Conservation (phyloP, 2,329 filamentous ascomycete species). For the Fusarium verrucosum region DNA sequence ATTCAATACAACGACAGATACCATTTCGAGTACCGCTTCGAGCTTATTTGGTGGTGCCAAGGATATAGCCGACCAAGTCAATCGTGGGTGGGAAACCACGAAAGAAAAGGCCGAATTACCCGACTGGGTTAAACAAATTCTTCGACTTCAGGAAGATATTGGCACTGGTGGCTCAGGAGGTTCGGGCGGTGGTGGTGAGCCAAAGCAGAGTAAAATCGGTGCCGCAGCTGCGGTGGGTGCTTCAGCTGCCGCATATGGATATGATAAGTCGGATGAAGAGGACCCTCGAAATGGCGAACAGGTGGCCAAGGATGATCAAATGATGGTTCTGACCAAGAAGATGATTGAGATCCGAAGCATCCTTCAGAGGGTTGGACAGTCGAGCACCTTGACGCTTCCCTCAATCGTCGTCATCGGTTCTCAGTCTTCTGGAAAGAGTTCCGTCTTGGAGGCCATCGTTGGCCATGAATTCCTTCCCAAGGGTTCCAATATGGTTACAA, state of each 20-base stretch:
- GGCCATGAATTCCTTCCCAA: constrained; percentile 98
- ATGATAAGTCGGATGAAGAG: constrained; percentile 74
- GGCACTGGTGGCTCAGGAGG: constrained; percentile 62
- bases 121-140: constrained; percentile 82
- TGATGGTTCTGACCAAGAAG: constrained; percentile 99
- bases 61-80: constrained; percentile 81
- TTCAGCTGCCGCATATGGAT: constrained; percentile 80
- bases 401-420: constrained; percentile 99
- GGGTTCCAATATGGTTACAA: constrained; percentile 98
- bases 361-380: constrained; percentile 90
- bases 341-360: constrained; percentile 99
- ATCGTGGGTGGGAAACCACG: constrained; percentile 82
- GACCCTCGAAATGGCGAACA: constrained; percentile 69
- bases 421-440: constrained; percentile 98
- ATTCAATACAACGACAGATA: constrained; percentile 76
- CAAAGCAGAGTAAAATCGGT: constrained; percentile 68
- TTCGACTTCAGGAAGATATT: constrained; percentile 69
- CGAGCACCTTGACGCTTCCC: constrained; percentile 84
- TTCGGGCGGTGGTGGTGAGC: constrained; percentile 58
- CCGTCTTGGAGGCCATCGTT: constrained; percentile 94
- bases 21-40: constrained; percentile 73
- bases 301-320: constrained; percentile 89
- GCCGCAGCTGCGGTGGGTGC: constrained; percentile 74
- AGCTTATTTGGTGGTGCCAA: constrained; percentile 76
- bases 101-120: constrained; percentile 76